phyloP scores from a whole-genome alignment of 306 rosid species.

The Pyrus communis region DNA sequence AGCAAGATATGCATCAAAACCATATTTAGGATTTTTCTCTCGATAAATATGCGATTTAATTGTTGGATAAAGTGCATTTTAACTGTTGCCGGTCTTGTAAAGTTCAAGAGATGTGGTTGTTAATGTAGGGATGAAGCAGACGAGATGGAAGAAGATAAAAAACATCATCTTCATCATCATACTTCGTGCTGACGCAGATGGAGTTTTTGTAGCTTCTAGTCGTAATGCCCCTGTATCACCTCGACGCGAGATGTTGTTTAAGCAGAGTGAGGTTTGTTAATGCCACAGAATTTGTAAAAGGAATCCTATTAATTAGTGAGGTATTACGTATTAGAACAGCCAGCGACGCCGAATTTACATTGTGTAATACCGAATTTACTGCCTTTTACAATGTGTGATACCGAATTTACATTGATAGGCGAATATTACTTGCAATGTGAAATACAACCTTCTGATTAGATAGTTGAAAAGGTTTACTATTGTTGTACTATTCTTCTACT shows the following conservation, averaged over 20 bases:
- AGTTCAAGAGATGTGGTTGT: slow-evolving; percentile 2
- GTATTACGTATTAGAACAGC: background rate
- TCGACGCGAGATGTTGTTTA: background rate
- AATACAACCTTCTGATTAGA: too few species aligned
- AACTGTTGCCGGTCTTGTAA: slow-evolving; percentile 9
- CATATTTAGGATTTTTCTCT: background rate
- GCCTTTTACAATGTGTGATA: background rate
- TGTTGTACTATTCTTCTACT: too few species aligned
- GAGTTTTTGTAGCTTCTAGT: slow-evolving; percentile 12
- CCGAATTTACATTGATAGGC: background rate
- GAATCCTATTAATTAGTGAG: background rate
- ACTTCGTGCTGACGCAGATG: slow-evolving; percentile 20
- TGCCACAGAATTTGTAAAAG: background rate
- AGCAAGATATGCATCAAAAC: background rate
- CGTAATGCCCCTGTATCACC: slow-evolving; percentile 3
- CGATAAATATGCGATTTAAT: background rate
- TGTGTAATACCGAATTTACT: background rate
- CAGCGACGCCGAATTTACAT: background rate
- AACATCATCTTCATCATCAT: slow-evolving; percentile 24
- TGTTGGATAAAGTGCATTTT: background rate
- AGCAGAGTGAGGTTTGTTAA: slow-evolving; percentile 4
- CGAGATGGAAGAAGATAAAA: slow-evolving; percentile 59
- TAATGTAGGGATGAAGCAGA: slow-evolving; percentile 37
- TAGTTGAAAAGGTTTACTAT: too few species aligned
- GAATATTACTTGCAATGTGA: too few species aligned